Evolutionary conservation across 495 filamentous ascomycete genomes (phyloP).

Genomic region (Talaromyces trachyspermus): DNA sequence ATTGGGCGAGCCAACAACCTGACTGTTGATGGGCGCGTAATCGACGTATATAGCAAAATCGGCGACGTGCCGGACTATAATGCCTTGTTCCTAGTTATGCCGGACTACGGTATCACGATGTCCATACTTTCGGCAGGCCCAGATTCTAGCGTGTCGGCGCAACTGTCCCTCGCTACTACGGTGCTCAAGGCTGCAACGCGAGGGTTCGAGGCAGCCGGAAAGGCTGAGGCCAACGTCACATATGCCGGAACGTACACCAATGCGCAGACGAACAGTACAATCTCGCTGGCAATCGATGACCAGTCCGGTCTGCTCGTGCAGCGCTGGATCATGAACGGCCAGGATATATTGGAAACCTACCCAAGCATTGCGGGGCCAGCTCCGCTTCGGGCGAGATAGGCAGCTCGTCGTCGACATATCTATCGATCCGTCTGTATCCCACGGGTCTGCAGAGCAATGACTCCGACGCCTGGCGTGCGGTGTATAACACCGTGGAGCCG

Average conservation of each 20-base stretch:
- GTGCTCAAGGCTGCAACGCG: constrained; percentile 31
- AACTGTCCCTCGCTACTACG: constrained; percentile 22
- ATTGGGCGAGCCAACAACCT: background rate
- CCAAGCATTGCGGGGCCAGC: constrained; percentile 1
- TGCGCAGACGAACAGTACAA: constrained; percentile 26
- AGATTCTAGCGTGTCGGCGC: background rate
- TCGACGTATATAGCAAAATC: background rate
- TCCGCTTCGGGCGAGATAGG: background rate
- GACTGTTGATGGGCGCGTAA: background rate
- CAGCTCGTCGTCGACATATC: background rate
- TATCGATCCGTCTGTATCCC: constrained; percentile 42
- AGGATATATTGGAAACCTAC: constrained; percentile 30
- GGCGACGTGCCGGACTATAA: background rate
- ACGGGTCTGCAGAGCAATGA: constrained; percentile 23
- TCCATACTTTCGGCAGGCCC: background rate
- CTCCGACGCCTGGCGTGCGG: constrained; percentile 13
- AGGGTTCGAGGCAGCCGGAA: constrained; percentile 37
- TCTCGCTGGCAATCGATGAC: constrained; percentile 35
- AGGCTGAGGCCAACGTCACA: constrained; percentile 24
- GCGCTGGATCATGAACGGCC: constrained; percentile 31
- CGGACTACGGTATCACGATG: background rate
- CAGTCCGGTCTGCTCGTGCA: constrained; percentile 33
- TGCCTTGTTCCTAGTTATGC: background rate
- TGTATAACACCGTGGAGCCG: constrained; percentile 8
- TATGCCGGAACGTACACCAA: constrained; percentile 36